Conservation (phyloP, 2,329 filamentous ascomycete genomes). For the Aspergillus fijiensis region DNA sequence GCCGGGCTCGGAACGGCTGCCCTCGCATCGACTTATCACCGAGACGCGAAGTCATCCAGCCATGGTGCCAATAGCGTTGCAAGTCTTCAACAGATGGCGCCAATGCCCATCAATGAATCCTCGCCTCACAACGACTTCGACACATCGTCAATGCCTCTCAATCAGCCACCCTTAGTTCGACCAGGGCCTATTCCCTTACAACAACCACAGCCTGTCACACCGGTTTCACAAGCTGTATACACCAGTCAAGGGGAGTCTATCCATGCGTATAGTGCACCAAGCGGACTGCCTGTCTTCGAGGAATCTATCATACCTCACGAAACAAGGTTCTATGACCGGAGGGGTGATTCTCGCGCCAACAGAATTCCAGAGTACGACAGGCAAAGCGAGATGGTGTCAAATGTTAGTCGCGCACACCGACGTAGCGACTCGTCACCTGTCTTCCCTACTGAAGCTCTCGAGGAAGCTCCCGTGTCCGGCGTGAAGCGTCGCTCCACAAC, state of each 20-base stretch:
- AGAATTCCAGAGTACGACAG: conserved; percentile 11
- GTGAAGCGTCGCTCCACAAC: conserved; percentile 35
- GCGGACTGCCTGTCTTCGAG: conserved; percentile 30
- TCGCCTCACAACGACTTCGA: conserved; percentile 58
- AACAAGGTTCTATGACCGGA: conserved; percentile 14
- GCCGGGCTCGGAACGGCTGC: conserved; percentile 46
- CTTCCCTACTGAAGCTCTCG: conserved; percentile 33
- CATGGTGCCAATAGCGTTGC: conserved; percentile 42
- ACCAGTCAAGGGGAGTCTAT: conserved; percentile 45
- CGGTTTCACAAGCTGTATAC: conserved; percentile 69
- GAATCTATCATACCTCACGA: conserved; percentile 19
- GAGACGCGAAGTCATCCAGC: conserved; percentile 23
- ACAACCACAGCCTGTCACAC: conserved; percentile 76
- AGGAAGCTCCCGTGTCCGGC: conserved; percentile 21
- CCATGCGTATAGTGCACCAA: conserved; percentile 43
- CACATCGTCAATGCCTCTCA: conserved; percentile 25
- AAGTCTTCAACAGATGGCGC: conserved; percentile 60
- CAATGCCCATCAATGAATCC: conserved; percentile 66
- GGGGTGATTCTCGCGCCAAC: conserved; percentile 16
- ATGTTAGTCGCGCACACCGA: conserved; percentile 23
- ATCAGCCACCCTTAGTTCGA: conserved; percentile 40
- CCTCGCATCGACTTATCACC: conserved; percentile 39
- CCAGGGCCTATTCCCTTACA: conserved; percentile 70
- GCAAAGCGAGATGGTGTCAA: conserved; percentile 8
- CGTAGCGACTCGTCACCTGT: conserved; percentile 51